These are phyloP conservation scores for Xylariaceae sp. DNA, from an alignment of 2,329 filamentous ascomycete genomes.

Conservation along the genomic window DNA sequence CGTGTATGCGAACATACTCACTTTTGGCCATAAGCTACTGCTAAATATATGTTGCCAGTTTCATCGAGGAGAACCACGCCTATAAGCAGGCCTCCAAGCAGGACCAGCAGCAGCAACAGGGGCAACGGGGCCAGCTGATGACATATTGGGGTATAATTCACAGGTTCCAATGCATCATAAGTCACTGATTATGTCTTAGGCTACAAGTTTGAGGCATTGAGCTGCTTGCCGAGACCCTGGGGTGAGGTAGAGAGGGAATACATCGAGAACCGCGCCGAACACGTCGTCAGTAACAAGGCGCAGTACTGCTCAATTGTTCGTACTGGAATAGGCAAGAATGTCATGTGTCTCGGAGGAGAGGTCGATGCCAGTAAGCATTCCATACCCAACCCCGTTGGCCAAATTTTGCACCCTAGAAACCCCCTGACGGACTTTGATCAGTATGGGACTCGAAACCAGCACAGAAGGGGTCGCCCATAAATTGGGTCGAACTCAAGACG, in stretches of 20 bases:
- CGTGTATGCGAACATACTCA: conserved; percentile 38
- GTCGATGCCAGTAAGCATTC: conserved; percentile 72
- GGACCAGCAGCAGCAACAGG: conserved; percentile 53
- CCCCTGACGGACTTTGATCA: conserved; percentile 22
- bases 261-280: conserved; percentile 70
- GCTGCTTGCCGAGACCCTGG: conserved; percentile 72
- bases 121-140: conserved; percentile 59
- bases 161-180: background rate
- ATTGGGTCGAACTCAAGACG: conserved; percentile 96
- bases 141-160: conserved; percentile 74
- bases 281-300: conserved; percentile 79
- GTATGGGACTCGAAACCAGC: conserved; percentile 81
- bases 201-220: conserved; percentile 93
- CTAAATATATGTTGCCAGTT: conserved; percentile 46
- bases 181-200: conserved; percentile 44
- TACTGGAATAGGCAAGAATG: conserved; percentile 74
- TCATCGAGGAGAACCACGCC: conserved; percentile 85
- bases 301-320: conserved; percentile 95
- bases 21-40: too few relatives aligned
- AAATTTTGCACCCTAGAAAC: background rate
- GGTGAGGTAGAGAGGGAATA: conserved; percentile 65
- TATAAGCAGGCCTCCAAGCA: conserved; percentile 62
- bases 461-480: conserved; percentile 62
- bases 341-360: conserved; percentile 82
- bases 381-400: conserved; percentile 3